Conservation (phyloP, 371 early-diverging fungal genomes). For the Choanephora cucurbitarum region DNA sequence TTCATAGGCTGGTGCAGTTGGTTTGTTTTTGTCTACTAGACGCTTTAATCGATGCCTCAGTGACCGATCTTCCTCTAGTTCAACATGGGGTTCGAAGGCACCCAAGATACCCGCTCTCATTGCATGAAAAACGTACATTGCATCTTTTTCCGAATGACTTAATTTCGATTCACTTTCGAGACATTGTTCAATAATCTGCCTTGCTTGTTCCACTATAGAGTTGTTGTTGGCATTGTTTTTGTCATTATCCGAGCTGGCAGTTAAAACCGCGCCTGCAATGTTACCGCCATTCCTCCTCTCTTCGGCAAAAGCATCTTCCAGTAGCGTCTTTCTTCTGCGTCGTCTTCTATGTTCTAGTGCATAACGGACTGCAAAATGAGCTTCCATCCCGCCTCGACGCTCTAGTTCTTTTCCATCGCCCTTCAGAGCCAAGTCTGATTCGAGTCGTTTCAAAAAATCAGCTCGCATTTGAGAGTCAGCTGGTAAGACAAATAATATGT, state of each 20-base stretch:
- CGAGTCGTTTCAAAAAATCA: slow-evolving; percentile 28
- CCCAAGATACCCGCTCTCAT: slow-evolving; percentile 42
- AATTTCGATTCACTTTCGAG: slow-evolving; percentile 51
- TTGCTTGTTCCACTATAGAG: slow-evolving; percentile 32
- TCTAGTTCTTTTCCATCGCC: slow-evolving; percentile 33
- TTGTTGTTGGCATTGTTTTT: slow-evolving; percentile 9
- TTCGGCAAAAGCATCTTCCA: slow-evolving; percentile 32
- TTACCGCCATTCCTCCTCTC: slow-evolving; percentile 31
- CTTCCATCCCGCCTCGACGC: slow-evolving; percentile 45
- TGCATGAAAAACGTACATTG: slow-evolving; percentile 56
- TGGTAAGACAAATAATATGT: slow-evolving; percentile 46
- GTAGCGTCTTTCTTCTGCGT: slow-evolving; percentile 21
- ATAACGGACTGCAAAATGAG: slow-evolving; percentile 46
- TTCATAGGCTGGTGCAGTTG: slow-evolving; percentile 30
- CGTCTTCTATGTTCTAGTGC: slow-evolving; percentile 31
- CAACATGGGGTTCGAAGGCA: slow-evolving; percentile 36
- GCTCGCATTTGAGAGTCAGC: slow-evolving; percentile 30
- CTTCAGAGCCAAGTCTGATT: slow-evolving; percentile 22
- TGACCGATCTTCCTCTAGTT: slow-evolving; percentile 36
- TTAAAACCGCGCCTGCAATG: slow-evolving; percentile 20
- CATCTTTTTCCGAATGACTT: slow-evolving; percentile 47
- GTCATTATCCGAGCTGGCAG: not conserved
- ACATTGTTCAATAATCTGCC: slow-evolving; percentile 42
- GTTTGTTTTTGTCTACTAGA: slow-evolving; percentile 29
- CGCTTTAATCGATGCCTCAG: slow-evolving; percentile 28